phyloP scores from a whole-genome alignment of 306 rosid genomes.

The Cicer judaicum region DNA sequence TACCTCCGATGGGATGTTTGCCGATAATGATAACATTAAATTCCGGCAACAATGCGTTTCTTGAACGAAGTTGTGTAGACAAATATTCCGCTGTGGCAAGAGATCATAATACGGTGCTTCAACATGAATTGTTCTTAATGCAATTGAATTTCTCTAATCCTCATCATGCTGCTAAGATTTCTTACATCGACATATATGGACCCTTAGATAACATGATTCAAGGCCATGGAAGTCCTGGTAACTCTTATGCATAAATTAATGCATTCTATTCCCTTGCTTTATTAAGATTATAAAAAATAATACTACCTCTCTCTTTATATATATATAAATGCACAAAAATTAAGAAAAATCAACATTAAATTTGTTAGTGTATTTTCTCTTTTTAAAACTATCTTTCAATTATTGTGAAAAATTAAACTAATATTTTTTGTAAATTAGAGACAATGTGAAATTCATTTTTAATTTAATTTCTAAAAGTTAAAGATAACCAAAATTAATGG shows the following conservation, averaged over 20 bases:
- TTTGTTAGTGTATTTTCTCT: no score
- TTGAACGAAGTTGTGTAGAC: constrained; percentile 63
- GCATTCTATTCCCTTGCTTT: not conserved
- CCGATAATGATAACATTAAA: constrained; percentile 59
- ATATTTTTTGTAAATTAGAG: no score
- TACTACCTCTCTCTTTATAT: no score
- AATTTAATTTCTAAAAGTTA: no score
- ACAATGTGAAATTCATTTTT: no score
- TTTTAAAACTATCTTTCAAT: no score
- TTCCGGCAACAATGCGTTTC: constrained; percentile 23
- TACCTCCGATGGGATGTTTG: constrained; percentile 80
- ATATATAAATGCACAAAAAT: no score
- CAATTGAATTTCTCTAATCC: constrained; percentile 47
- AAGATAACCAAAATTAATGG: no score
- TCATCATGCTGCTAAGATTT: constrained; percentile 42
- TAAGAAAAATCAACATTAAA: no score
- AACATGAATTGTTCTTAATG: constrained; percentile 52
- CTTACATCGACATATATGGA: constrained; percentile 59
- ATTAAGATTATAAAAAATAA: not conserved
- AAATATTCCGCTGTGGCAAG: constrained; percentile 57
- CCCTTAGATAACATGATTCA: constrained; percentile 57
- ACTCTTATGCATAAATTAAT: not conserved
- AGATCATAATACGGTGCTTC: constrained; percentile 61
- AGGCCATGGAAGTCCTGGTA: constrained; percentile 47
- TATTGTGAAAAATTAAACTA: no score